A percentile compares a stretch with the other conserved stretches of the same genome.
Conservation (phyloP, 2,329 filamentous ascomycete species). For the Boeremia lycopersici region DNA sequence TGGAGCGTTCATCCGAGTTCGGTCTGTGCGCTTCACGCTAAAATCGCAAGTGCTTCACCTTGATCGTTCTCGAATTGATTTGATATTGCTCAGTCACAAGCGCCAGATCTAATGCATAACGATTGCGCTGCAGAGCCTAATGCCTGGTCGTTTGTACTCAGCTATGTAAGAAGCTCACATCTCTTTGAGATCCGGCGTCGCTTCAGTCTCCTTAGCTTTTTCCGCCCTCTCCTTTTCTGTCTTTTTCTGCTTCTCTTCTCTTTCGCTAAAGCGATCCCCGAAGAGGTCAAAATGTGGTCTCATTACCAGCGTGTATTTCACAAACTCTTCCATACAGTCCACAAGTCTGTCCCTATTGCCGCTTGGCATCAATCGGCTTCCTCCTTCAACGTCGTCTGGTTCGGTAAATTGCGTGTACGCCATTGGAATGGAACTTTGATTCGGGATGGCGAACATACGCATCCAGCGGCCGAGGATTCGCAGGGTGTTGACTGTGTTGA, state of each 20-base stretch:
- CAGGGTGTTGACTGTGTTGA: slow-evolving; percentile 71
- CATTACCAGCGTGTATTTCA: slow-evolving; percentile 72
- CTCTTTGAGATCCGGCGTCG: background rate
- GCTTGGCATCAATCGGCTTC: slow-evolving; percentile 60
- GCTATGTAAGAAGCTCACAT: background rate
- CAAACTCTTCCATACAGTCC: slow-evolving; percentile 73
- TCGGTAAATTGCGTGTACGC: slow-evolving; percentile 68
- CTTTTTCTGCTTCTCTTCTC: slow-evolving; percentile 51
- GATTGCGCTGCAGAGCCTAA: background rate
- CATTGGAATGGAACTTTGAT: slow-evolving; percentile 67
- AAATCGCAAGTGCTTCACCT: slow-evolving; percentile 2
- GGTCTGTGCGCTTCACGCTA: slow-evolving; percentile 8
- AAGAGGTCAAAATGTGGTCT: slow-evolving; percentile 65
- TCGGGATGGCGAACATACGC: slow-evolving; percentile 71
- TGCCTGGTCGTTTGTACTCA: background rate
- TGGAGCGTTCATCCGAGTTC: slow-evolving; percentile 3
- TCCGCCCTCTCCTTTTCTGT: slow-evolving; percentile 12
- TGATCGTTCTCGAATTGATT: slow-evolving; percentile 1
- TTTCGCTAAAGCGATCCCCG: slow-evolving; percentile 67
- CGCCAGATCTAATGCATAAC: background rate
- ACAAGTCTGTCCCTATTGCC: slow-evolving; percentile 65
- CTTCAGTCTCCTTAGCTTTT: background rate
- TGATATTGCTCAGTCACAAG: background rate
- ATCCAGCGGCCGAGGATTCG: slow-evolving; percentile 71
- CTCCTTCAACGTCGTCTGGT: slow-evolving; percentile 50